Evolutionary conservation across 257 asterid species (phyloP), one percentile per base, ranked within the genome.

Genomic region (Rhazya stricta): DNA sequence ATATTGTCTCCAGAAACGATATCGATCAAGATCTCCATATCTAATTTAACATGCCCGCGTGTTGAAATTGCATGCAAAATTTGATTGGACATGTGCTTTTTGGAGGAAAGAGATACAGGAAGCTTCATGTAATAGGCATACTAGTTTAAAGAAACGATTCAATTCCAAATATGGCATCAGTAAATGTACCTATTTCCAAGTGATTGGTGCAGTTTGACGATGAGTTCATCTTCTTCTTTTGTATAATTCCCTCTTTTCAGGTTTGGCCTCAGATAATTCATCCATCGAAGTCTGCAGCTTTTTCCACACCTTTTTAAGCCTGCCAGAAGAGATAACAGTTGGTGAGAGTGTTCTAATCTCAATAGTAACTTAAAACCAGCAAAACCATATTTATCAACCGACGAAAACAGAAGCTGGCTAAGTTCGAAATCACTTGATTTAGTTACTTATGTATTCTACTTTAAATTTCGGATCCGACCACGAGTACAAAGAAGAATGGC

Each of bases 281-380:
- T 79, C 88, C 91, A 89, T 30, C 95, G 72, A 12, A 87, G 74
- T 67, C 95, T 83, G 75, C 92, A 87, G 71, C 89, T 87, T 80
- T 89, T 89, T 25, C 92, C 92, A 27, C 91, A 81, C 74, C 95
- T 84, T 37, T 80, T 73, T 36, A 88, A 68, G 27, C 93, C 93
- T 88, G 69, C 45, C n/a, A 32, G 0, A 12, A 2, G 4, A 3
- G 0, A 57, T n/a, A 25, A 57, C 5, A 56, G 32, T 23, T 23
- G 23, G 61, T 43, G 50, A 43, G 9, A 39, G 10, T 43, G 10
- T 43, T 43, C 15, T 43, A 8, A 43, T 9, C 8, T 43, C 50
- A 9, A 9, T 43, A 9, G 50, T 4, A 43, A 43, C 15, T 11
- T 8, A 43, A 43, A 43, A 43, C 50, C 15, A 43, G 9, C 10